phyloP scores from a whole-genome alignment of 768 basidiomycete species.

The Tulasnella sp. region DNA sequence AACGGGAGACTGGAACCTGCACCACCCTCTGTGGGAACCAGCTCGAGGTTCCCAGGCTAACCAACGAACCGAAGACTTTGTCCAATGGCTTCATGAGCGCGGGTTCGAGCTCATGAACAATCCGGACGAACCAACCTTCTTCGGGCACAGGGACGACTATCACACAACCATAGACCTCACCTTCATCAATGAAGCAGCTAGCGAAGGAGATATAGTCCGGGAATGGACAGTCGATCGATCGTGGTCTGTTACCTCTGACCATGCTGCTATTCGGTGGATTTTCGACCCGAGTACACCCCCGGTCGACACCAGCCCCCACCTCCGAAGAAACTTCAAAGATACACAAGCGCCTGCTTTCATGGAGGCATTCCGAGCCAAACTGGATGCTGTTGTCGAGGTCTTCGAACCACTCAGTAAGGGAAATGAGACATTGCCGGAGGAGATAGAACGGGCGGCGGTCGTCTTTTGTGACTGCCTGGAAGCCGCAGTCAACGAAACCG shows the following conservation, averaged over 20 bases:
- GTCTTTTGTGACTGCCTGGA: too few species aligned
- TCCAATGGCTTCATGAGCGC: not conserved
- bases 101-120: not conserved
- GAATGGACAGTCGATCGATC: not conserved
- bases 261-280: not conserved
- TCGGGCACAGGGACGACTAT: not conserved
- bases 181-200: conserved; percentile 10
- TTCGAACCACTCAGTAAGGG: too few species aligned
- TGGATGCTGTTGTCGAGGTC: not conserved
- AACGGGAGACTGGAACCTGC: conserved; percentile 26
- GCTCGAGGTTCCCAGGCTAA: not conserved
- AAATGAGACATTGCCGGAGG: too few species aligned
- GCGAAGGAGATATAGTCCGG: not conserved
- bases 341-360: conserved; percentile 6
- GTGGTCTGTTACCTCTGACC: not conserved
- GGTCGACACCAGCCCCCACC: not conserved
- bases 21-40: conserved; percentile 15
- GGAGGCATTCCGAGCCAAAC: not conserved
- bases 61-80: not conserved
- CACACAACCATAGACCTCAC: conserved; percentile 24
- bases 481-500: too few species aligned
- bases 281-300: not conserved
- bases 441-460: too few species aligned
- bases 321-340: conserved; percentile 24
- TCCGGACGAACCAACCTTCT: conserved; percentile 3